Conservation (phyloP, 768 basidiomycete genomes). For the Lentinula edodes region DNA sequence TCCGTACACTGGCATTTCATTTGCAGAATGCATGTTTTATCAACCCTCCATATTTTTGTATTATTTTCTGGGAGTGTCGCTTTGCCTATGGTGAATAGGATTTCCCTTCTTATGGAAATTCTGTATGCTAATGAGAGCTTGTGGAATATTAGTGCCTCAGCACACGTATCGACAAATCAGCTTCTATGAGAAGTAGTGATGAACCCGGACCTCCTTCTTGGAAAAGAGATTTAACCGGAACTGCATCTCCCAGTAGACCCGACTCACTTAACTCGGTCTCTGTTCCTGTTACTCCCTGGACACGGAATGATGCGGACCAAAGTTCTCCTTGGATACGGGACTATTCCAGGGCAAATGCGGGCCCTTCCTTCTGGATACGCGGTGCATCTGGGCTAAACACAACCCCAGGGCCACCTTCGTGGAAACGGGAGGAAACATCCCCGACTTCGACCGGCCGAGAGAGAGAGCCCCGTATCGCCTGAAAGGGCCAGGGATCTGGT, state of each 20-base stretch:
- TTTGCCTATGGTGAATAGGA: background rate
- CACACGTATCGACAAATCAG: background rate
- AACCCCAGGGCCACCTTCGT: background rate
- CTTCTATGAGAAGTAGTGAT: background rate
- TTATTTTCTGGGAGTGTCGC: background rate
- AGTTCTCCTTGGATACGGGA: background rate
- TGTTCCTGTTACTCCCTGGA: background rate
- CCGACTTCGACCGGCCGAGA: too few relatives aligned
- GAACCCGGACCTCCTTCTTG: background rate
- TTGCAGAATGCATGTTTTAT: background rate
- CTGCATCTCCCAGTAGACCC: background rate
- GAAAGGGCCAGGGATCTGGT: too few relatives aligned
- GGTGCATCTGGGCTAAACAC: background rate
- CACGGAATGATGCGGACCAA: background rate
- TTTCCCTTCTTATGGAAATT: background rate
- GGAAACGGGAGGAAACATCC: background rate
- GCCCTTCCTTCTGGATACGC: background rate
- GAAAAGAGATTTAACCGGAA: background rate
- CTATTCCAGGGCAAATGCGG: background rate
- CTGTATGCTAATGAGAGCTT: background rate
- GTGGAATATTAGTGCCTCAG: background rate
- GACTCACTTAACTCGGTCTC: background rate
- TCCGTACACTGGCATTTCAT: background rate
- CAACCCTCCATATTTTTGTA: background rate
- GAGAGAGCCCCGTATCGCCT: too few relatives aligned